Base-by-base conservation (phyloP, 2,329 filamentous ascomycete species). In the Myriosclerotinia curreyana region DNA sequence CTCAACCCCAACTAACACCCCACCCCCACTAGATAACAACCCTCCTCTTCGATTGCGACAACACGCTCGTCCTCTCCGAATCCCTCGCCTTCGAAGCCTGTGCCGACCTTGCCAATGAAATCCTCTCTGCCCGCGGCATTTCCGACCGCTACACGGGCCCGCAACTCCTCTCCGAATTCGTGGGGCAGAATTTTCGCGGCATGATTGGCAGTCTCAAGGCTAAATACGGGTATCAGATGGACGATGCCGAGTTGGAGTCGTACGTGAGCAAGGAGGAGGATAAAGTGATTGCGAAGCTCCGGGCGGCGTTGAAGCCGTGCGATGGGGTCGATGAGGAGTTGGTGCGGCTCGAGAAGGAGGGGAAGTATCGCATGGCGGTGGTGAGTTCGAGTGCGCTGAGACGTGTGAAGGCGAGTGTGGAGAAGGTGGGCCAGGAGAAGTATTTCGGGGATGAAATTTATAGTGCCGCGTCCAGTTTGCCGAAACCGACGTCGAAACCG, bases 121-220 rank as follows among this genome's bases (percentile, higher is more conserved):
- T 96, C 76, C 86, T 94, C 75, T 81, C 83, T 71, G 83, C 83
- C 73, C 83, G 88, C 74, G 79, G 82, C 71, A 81, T 91, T 66
- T 70, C 76, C 38, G 81, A 85, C 71, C 85, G 83, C 75, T 96
- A 96, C 81, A 92, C 90, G 5, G 89, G 89, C 73, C 84, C 87
- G 55, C 82, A 86, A 66, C 87, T 96, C 68, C 90, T 96, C 79
- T 80, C 82, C 71, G 90, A 96, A 79, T 96, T 96, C 73, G 91
- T 96, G 71, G 92, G 93, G 72, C 89, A 95, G 77, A 96, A 96
- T 83, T 96, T 96, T 84, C 91, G 92, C 71, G 91, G 91, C 78
- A 96, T 96, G 91, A 87, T 96, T 79, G 77, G 81, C 65, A 86
- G 85, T 66, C 85, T 96, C 66, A 87, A 92, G 77, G 79, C 86